These are phyloP conservation scores for Sarocladiaceae sp. DNA, from an alignment of 2,329 filamentous ascomycete genomes.

Conservation along the genomic window DNA sequence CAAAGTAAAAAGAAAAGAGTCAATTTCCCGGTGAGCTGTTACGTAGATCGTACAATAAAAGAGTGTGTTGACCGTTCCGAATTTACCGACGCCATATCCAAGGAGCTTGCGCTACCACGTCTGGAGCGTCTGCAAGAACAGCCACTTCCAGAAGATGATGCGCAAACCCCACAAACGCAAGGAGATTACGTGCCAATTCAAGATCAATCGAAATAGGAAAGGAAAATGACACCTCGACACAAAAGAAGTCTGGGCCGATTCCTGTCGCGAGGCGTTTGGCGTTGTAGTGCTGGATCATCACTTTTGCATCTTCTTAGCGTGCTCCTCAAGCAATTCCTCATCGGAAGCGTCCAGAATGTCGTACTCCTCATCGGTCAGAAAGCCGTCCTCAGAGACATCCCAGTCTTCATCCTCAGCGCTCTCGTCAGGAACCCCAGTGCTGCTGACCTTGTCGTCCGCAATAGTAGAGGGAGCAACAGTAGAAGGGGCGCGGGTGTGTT, in stretches of 20 bases:
- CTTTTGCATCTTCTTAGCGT: background rate
- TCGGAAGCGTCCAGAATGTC: slow-evolving; percentile 95
- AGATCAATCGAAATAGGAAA: background rate
- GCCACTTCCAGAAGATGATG: no score
- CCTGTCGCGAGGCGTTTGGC: background rate
- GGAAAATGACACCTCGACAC: background rate
- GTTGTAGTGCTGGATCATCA: background rate
- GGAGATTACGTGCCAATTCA: background rate
- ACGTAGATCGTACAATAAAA: slow-evolving; percentile 7
- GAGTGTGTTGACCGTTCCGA: slow-evolving; percentile 3
- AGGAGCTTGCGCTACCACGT: background rate
- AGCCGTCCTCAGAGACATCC: slow-evolving; percentile 65
- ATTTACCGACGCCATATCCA: slow-evolving; percentile 9
- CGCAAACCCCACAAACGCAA: background rate
- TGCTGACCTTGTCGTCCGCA: slow-evolving; percentile 23
- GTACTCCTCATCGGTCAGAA: slow-evolving; percentile 96
- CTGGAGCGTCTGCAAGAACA: background rate
- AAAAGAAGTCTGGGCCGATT: background rate
- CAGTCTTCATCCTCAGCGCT: slow-evolving; percentile 56
- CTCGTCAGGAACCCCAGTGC: slow-evolving; percentile 39
- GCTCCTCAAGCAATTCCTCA: slow-evolving; percentile 68
- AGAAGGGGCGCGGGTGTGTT: slow-evolving; percentile 35
- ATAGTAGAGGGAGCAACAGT: slow-evolving; percentile 45
- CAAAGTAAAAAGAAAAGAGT: background rate
- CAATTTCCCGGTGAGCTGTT: slow-evolving; percentile 5